Evolutionary conservation across 441 rosid species (phyloP).

Genomic region (Viola pubescens): DNA sequence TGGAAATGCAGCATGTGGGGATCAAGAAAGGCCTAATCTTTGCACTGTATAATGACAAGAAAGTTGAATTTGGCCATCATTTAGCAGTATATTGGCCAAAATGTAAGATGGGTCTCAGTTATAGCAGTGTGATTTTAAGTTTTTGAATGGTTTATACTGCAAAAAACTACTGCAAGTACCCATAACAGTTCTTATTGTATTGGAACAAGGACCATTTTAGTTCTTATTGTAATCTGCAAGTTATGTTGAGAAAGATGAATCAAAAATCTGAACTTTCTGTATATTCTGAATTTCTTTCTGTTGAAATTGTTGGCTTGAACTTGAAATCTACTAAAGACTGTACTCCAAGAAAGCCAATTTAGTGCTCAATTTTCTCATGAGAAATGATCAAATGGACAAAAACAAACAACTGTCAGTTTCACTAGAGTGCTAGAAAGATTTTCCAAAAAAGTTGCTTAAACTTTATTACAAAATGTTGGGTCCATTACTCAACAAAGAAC

Average conservation of each 20-base stretch:
- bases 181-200: neutral
- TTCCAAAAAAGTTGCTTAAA: slow-evolving; percentile 7
- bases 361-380: neutral
- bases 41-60: slow-evolving; percentile 19
- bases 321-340: neutral
- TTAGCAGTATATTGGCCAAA: neutral
- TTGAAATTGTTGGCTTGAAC: neutral
- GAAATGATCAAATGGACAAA: slow-evolving; percentile 1
- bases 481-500: slow-evolving; percentile 7
- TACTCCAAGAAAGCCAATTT: slow-evolving; percentile 3
- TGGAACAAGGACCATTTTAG: neutral
- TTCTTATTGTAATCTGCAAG: neutral
- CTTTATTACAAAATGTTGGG: neutral
- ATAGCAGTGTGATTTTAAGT: slow-evolving; percentile 9
- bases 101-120: neutral
- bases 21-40: slow-evolving; percentile 28
- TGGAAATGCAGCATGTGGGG: slow-evolving; percentile 32
- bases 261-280: neutral
- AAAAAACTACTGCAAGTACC: neutral
- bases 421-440: slow-evolving; percentile 8
- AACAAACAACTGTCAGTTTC: slow-evolving; percentile 9
- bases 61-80: neutral
- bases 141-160: neutral
- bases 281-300: neutral
- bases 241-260: neutral